Conservation (phyloP, 495 filamentous ascomycete species). For the Lasiosphaeriaceae sp. region DNA sequence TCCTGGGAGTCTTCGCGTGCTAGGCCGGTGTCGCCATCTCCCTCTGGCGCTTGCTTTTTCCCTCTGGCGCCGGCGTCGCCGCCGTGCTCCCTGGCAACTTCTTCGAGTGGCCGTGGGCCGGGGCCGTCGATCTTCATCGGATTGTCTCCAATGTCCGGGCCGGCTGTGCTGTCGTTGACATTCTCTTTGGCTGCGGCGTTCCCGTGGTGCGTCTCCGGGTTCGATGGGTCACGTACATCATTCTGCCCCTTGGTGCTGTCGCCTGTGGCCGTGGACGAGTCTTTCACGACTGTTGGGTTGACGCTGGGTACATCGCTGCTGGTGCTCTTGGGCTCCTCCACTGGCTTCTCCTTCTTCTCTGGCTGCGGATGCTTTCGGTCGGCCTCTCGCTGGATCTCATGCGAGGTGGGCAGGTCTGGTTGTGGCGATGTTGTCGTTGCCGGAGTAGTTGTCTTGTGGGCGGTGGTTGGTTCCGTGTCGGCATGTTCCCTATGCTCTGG, state of each 20-base stretch:
- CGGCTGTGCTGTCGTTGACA: constrained; percentile 24
- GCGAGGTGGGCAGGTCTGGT: background rate
- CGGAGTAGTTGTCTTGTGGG: background rate
- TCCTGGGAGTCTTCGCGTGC: constrained; percentile 35
- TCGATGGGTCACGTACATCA: constrained; percentile 31
- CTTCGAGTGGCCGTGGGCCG: constrained; percentile 37
- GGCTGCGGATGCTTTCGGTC: background rate
- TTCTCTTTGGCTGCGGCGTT: constrained; percentile 25
- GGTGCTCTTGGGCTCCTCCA: background rate
- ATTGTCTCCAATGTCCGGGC: constrained; percentile 22
- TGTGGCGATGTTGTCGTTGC: background rate
- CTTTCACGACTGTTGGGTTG: constrained; percentile 24
- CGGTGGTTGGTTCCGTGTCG: background rate
- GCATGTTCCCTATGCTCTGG: background rate
- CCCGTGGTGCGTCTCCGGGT: constrained; percentile 28
- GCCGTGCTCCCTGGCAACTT: constrained; percentile 39
- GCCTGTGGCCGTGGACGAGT: constrained; percentile 21
- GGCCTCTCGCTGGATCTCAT: background rate
- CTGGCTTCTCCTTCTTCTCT: background rate
- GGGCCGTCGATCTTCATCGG: constrained; percentile 39
- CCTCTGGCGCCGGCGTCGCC: constrained; percentile 33
- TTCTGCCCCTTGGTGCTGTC: constrained; percentile 35
- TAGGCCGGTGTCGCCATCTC: constrained; percentile 13
- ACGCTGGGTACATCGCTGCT: constrained; percentile 8
- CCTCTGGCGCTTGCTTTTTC: background rate